A percentile compares a stretch with the other conserved stretches of the same genome.
Conservation (phyloP, 2,329 filamentous ascomycete species). For the Phialophora chinensis region DNA sequence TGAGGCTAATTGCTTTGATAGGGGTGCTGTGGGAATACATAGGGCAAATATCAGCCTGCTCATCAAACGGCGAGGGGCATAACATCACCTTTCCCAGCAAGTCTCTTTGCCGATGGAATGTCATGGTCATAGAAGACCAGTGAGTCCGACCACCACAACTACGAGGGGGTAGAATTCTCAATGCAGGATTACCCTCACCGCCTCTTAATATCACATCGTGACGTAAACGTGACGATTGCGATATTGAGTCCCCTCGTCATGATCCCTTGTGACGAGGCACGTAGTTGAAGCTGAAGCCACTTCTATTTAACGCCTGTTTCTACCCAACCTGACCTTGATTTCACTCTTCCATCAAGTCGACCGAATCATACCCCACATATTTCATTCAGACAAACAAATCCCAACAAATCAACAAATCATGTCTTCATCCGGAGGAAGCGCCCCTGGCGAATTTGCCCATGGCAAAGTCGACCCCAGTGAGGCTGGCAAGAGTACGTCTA, state of each 20-base stretch:
- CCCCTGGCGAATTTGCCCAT: background rate
- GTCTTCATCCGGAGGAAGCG: background rate
- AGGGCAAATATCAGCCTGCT: background rate
- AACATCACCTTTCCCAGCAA: background rate
- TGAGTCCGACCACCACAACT: background rate
- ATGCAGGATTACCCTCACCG: background rate
- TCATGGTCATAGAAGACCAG: background rate
- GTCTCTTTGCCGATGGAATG: background rate
- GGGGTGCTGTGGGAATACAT: background rate
- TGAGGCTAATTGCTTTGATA: background rate
- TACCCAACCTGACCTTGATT: background rate
- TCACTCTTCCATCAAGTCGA: background rate
- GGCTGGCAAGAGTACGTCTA: background rate
- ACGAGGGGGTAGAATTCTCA: background rate
- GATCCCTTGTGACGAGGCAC: background rate
- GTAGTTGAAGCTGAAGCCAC: background rate
- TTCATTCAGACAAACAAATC: background rate
- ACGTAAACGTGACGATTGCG: background rate
- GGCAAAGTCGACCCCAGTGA: background rate
- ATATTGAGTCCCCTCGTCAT: background rate
- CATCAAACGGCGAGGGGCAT: background rate
- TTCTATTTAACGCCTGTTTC: background rate
- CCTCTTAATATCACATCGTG: background rate
- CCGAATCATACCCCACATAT: background rate
- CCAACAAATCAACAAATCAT: background rate